These are phyloP conservation scores for Pythium dissotocum DNA, from an alignment of 352 stramenopile genomes.

Conservation along the genomic window DNA sequence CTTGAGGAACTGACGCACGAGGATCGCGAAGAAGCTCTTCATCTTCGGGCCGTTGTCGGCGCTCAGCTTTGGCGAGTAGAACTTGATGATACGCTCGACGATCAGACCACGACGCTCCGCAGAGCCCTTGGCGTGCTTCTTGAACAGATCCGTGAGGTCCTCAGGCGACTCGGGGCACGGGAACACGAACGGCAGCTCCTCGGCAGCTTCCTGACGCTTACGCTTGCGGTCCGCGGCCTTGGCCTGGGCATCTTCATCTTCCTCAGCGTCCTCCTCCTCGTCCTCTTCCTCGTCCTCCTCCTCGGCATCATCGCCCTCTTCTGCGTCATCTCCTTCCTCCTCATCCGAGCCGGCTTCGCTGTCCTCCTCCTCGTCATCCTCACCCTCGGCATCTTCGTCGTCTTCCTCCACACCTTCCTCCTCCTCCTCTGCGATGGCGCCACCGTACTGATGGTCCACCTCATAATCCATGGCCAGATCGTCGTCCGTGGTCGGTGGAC, in stretches of 20 bases:
- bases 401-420: constrained; percentile 38
- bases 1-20: constrained; percentile 93
- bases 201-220: constrained; percentile 44
- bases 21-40: constrained; percentile 96
- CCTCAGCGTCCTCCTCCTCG: constrained; percentile 86
- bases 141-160: constrained; percentile 89
- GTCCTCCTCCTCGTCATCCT: constrained; percentile 61
- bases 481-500: constrained; percentile 80
- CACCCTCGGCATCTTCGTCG: constrained; percentile 44
- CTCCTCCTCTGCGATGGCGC: constrained; percentile 45
- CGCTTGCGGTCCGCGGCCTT: constrained; percentile 52
- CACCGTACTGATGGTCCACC: constrained; percentile 59
- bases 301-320: constrained; percentile 58
- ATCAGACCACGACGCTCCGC: constrained; percentile 79
- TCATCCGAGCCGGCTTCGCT: constrained; percentile 69
- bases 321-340: constrained; percentile 56
- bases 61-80: constrained; percentile 93
- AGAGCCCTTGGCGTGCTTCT: constrained; percentile 82
- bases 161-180: constrained; percentile 91
- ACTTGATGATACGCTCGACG: constrained; percentile 91
- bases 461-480: constrained; percentile 89
- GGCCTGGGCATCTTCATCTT: constrained; percentile 39
- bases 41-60: constrained; percentile 94
- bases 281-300: constrained; percentile 64
- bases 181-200: constrained; percentile 95